Evolutionary conservation across 345 rosid genomes (phyloP), one percentile per base, ranked within the genome.

Genomic region (Punica granatum): DNA sequence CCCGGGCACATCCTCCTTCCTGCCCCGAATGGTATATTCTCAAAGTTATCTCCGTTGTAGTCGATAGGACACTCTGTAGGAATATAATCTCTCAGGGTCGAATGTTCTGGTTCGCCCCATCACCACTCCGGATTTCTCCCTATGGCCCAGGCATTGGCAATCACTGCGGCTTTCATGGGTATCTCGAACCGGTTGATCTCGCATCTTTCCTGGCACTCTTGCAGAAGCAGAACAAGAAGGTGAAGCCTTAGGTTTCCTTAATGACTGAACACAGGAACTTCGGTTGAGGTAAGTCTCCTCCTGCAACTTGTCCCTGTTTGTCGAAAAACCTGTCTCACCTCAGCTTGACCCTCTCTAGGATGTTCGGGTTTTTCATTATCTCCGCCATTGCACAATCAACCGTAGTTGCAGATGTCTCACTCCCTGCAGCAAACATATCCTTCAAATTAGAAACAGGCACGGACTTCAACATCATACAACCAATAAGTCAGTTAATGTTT

Each of bases 231-330:
- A 39, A 64, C n/a, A n/a, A n/a, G n/a, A n/a, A 31, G 77, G 33
- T 76, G 84, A 15, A 77, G 23, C 59, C 83, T 74, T 53, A 81
- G 46, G 75, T 75, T 67, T 81, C 84, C 35, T 79, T 79, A 1
- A 75, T 68, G 7, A 73, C 65, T 11, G 25, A 21, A 51, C 67
- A 48, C 28, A 79, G 30, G 60, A 54, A 75, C 41, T 67, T 32
- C 6, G 76, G 61, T 43, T 73, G 54, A 0, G 65, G 1, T n/a
- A n/a, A n/a, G n/a, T n/a, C n/a, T n/a, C n/a, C n/a, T n/a, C n/a
- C n/a, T n/a, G n/a, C n/a, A n/a, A 72, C 64, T 39, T 23, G 21
- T 15, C 73, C 67, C 31, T 44, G 69, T 39, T 13, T 18, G 1
- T 42, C 46, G 33, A n/a, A 68, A 73, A 14, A 78, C 68, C 12